Conservation (phyloP, 2,329 filamentous ascomycete species). For the Colletotrichum godetiae region DNA sequence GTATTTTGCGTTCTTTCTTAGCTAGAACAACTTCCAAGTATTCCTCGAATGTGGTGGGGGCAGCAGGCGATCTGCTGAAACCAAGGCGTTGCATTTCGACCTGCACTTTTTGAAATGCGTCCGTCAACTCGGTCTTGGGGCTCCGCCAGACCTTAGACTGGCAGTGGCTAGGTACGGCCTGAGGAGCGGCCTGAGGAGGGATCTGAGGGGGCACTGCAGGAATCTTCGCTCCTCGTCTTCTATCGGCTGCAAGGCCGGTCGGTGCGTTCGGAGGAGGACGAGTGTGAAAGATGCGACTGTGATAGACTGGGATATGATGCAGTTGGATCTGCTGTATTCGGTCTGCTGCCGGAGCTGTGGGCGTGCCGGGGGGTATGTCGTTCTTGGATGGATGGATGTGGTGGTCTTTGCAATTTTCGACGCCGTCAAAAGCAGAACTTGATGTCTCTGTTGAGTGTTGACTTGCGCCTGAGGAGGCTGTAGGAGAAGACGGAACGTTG, state of each 20-base stretch:
- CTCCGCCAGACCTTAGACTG: constrained; percentile 55
- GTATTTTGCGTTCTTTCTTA: constrained; percentile 14
- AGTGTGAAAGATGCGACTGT: not conserved
- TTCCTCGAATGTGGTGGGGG: constrained; percentile 48
- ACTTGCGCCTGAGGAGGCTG: not conserved
- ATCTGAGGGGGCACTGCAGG: not conserved
- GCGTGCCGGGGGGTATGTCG: not conserved
- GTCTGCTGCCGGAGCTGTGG: constrained; percentile 2
- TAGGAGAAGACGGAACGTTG: not conserved
- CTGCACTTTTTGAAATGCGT: constrained; percentile 48
- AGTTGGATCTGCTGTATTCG: constrained; percentile 13
- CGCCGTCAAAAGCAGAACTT: not conserved
- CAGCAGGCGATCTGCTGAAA: constrained; percentile 50
- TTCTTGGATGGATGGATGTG: not conserved
- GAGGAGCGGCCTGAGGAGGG: not conserved
- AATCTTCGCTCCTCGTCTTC: not conserved
- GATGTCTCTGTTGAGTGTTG: not conserved
- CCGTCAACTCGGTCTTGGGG: constrained; percentile 45
- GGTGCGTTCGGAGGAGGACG: constrained; percentile 15
- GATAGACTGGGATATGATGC: constrained; percentile 6
- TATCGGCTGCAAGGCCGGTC: not conserved
- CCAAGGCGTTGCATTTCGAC: constrained; percentile 49
- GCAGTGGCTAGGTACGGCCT: not conserved
- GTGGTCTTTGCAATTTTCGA: not conserved
- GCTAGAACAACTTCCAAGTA: constrained; percentile 36